A percentile compares a stretch with the other conserved stretches of the same genome.
Evolutionary conservation across 192 early-diverging fungal species (phyloP).

Genomic region (Rhizoclosmatium sp.): DNA sequence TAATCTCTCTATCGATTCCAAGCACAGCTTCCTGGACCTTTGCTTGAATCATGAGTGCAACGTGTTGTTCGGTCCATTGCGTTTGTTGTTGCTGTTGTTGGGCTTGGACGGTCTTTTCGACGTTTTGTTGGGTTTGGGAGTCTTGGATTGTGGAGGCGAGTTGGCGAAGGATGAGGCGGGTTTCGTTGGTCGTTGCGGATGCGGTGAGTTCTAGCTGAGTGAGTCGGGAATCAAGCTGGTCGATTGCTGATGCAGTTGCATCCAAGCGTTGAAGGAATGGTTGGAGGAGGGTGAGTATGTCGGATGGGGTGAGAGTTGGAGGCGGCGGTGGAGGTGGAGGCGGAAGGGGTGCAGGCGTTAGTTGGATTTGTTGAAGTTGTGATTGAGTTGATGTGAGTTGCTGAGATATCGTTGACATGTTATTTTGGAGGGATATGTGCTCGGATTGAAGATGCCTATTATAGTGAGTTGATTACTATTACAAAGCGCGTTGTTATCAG

Average conservation of each 20-base stretch:
- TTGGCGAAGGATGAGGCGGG: neutral
- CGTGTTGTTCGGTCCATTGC: neutral
- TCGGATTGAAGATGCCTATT: constrained; percentile 6
- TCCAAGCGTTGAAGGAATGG: neutral
- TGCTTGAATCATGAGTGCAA: neutral
- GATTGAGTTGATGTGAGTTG: neutral
- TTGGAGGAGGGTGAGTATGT: constrained; percentile 3
- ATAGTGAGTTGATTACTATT: neutral
- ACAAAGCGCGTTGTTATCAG: neutral
- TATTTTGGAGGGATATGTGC: neutral
- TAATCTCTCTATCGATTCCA: neutral
- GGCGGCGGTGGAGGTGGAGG: constrained; percentile 4
- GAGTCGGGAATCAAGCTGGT: neutral
- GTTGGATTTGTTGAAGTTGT: neutral
- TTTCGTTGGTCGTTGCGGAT: neutral
- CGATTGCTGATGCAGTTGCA: neutral
- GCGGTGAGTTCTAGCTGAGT: neutral
- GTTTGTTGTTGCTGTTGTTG: constrained; percentile 12
- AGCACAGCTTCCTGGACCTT: neutral
- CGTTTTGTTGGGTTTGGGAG: neutral
- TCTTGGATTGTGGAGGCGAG: neutral
- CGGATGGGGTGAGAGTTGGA: neutral
- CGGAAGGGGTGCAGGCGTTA: neutral
- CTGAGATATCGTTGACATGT: constrained; percentile 4
- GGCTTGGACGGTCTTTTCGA: neutral